Evolutionary conservation across 495 filamentous ascomycete genomes (phyloP), one percentile per base, ranked within the genome.

Genomic region (Pseudomonodictys pantanalensis): DNA sequence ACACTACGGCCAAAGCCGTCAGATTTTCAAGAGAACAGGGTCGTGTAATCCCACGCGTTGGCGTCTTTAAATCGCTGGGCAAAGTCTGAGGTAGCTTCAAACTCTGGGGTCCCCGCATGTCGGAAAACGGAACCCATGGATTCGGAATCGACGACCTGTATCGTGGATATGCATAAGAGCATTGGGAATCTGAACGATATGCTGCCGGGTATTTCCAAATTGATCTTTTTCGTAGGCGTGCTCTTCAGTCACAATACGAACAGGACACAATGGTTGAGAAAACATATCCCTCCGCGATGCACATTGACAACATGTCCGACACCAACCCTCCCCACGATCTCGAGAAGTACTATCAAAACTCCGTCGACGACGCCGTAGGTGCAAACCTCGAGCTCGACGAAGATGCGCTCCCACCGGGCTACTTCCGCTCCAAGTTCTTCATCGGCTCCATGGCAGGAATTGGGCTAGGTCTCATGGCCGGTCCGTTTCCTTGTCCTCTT

Each of bases 361-460:
- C 50, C 52, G 1, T 33, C 45, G 49, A 35, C 32, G 32, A 35
- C 32, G 32, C 15, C 8, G 32, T 35, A 15, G 43, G 24, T 9
- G 3, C 32, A 15, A 35, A 43, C 52, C 20, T 45, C 39, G 52
- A 45, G 10, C 33, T 55, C 3, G 35, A 44, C 22, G 52, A 45
- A n/a, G 28, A 58, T 35, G 42, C 35, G 18, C 42, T 58, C 12
- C 54, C 54, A 15, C 54, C 47, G 33, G 64, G 64, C 18, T 67
- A 67, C 47, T 67, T 52, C 35, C 45, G 15, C 25, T 42, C 24
- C 46, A 25, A 24, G 12, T 49, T 51, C 46, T 68, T 68, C 49
- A 3, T 64, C 6, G 65, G 64, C 2, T 46, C 65, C 11, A 53
- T 65, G 25, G 22, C 54, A n/a, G 65, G 56, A 2, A 58, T 56